Evolutionary conservation across 495 filamentous ascomycete genomes (phyloP).

Genomic region (Rusavskia elegans): DNA sequence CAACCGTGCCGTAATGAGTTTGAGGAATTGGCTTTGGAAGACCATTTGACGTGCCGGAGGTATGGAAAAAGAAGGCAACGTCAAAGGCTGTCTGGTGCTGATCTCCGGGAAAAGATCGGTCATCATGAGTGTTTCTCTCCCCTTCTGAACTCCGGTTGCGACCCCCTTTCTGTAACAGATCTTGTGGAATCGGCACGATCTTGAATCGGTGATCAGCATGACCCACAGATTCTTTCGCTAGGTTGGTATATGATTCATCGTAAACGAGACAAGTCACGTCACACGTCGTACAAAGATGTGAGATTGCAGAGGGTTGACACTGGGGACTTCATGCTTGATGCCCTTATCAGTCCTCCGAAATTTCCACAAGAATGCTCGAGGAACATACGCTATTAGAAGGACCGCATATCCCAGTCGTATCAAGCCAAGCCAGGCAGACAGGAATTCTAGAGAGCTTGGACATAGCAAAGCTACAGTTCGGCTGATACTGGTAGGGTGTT

Average conservation of each 20-base stretch:
- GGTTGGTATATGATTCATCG: conserved; percentile 16
- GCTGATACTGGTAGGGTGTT: too few relatives aligned
- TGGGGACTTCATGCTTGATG: conserved; percentile 25
- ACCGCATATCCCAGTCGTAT: conserved; percentile 30
- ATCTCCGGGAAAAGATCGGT: neutral
- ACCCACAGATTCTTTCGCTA: conserved; percentile 6
- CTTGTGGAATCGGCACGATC: neutral
- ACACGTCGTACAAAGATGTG: conserved; percentile 27
- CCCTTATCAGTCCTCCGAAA: neutral
- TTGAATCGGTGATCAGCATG: neutral
- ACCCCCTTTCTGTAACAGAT: neutral
- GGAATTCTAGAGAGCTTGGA: conserved; percentile 30
- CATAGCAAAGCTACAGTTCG: conserved; percentile 28
- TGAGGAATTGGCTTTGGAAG: conserved; percentile 37
- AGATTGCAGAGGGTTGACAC: conserved; percentile 24
- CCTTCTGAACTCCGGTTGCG: neutral
- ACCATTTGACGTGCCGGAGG: conserved; percentile 37
- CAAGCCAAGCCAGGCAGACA: conserved; percentile 36
- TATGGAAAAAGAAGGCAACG: conserved; percentile 30
- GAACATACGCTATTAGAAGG: conserved; percentile 32
- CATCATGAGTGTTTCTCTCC: neutral
- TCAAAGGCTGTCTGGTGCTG: conserved; percentile 1
- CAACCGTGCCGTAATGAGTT: conserved; percentile 30
- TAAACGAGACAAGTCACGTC: conserved; percentile 19
- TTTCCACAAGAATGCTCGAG: neutral